Conservation (phyloP, 805 yeast species). For the Zygotorulaspora chibaensis region DNA sequence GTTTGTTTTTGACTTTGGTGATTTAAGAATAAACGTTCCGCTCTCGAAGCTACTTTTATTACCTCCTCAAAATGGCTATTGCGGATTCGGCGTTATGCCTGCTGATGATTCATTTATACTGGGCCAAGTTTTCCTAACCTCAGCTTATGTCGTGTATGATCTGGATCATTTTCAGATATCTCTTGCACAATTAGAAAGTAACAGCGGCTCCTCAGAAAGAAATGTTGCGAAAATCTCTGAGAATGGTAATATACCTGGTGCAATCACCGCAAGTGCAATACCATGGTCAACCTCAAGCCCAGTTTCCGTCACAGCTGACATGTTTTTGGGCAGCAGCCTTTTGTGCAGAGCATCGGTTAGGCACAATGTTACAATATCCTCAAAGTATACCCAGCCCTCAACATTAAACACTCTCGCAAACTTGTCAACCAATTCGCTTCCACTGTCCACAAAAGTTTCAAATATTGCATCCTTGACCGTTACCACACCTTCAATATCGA, state of each 20-base stretch:
- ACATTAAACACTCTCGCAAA: background rate
- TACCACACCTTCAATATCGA: no score
- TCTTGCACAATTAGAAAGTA: slow-evolving; percentile 44
- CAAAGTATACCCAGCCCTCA: no score
- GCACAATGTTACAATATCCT: background rate
- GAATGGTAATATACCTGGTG: slow-evolving; percentile 45
- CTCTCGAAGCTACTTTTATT: slow-evolving; percentile 18
- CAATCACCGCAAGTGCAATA: slow-evolving; percentile 38
- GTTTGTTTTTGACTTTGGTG: slow-evolving; percentile 50
- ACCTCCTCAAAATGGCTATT: slow-evolving; percentile 28
- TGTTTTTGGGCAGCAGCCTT: slow-evolving; percentile 1
- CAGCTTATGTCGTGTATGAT: slow-evolving; percentile 58
- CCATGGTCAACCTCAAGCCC: slow-evolving; percentile 23
- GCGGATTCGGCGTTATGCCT: slow-evolving; percentile 42
- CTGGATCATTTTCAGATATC: slow-evolving; percentile 45
- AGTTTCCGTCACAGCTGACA: slow-evolving; percentile 11
- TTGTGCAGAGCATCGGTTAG: background rate
- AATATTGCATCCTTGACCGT: no score
- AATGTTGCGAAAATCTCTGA: slow-evolving; percentile 43
- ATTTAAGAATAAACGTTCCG: slow-evolving; percentile 51
- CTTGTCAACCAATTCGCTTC: background rate
- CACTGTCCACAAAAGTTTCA: no score
- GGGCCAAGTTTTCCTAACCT: slow-evolving; percentile 57
- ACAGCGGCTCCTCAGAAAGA: slow-evolving; percentile 14
- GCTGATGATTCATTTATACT: slow-evolving; percentile 38